Conservation (phyloP, 2,329 filamentous ascomycete genomes). For the Colletotrichum salicis region DNA sequence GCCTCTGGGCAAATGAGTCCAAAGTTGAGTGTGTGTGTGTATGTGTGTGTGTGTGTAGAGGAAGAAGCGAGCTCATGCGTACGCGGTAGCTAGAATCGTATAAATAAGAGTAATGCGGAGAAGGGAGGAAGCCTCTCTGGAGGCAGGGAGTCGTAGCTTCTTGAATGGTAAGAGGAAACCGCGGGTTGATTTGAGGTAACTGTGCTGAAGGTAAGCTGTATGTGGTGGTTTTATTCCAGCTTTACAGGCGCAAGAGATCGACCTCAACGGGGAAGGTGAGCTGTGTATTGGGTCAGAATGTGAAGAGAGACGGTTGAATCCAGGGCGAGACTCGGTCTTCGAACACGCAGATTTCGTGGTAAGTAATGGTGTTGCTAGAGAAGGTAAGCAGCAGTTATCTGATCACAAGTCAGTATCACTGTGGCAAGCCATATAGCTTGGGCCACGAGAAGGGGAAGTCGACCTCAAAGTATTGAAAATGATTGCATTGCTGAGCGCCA, state of each 20-base stretch:
- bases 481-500: constrained; percentile 24
- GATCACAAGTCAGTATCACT: background rate
- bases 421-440: background rate
- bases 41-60: too few species aligned
- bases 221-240: too few species aligned
- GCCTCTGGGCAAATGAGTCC: background rate
- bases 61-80: background rate
- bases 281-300: background rate
- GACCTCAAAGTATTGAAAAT: background rate
- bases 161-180: background rate
- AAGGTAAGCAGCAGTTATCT: background rate
- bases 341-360: background rate
- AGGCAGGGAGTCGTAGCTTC: background rate
- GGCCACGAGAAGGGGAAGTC: too few species aligned
- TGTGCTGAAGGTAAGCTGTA: background rate
- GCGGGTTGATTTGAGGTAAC: background rate
- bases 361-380: background rate
- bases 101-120: background rate
- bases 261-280: too few species aligned
- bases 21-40: background rate
- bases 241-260: too few species aligned
- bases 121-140: background rate
- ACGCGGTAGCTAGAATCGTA: background rate
- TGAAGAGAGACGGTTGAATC: background rate
- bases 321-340: background rate